Percentiles rank a stretch among this genome's conserved stretches.
These are phyloP conservation scores for Aspergillus jensenii DNA, from an alignment of 2,329 filamentous ascomycete species.

Conservation along the genomic window DNA sequence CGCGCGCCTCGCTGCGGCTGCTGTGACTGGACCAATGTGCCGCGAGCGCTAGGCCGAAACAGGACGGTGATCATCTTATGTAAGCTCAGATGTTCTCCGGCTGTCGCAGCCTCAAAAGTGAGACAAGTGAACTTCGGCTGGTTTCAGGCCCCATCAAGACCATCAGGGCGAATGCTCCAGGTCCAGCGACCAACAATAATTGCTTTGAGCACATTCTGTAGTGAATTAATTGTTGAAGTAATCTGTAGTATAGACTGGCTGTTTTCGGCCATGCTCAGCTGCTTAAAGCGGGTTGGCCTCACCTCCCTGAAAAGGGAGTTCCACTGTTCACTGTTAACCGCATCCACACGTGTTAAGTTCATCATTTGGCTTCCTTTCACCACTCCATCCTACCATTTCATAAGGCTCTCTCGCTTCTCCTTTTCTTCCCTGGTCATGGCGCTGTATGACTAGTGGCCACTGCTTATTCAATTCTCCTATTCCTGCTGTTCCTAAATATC, in stretches of 20 bases:
- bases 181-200: not conserved
- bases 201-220: not conserved
- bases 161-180: not conserved
- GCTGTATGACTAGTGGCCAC: constrained; percentile 28
- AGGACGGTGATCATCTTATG: not conserved
- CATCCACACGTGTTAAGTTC: constrained; percentile 24
- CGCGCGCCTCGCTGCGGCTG: constrained; percentile 8
- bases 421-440: constrained; percentile 34
- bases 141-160: not conserved
- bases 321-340: constrained; percentile 5
- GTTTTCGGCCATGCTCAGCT: constrained; percentile 10
- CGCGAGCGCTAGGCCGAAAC: not conserved
- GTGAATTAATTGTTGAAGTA: not conserved
- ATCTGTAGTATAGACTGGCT: not conserved
- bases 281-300: constrained; percentile 25
- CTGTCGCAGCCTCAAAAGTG: not conserved
- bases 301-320: not conserved
- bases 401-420: constrained; percentile 15
- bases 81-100: not conserved
- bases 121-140: not conserved
- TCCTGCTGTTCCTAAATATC: constrained; percentile 16
- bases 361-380: constrained; percentile 19
- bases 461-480: constrained; percentile 33
- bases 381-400: constrained; percentile 6
- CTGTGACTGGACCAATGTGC: constrained; percentile 11